phyloP scores from a whole-genome alignment of 2,329 filamentous ascomycete species.

The Calycina marina region DNA sequence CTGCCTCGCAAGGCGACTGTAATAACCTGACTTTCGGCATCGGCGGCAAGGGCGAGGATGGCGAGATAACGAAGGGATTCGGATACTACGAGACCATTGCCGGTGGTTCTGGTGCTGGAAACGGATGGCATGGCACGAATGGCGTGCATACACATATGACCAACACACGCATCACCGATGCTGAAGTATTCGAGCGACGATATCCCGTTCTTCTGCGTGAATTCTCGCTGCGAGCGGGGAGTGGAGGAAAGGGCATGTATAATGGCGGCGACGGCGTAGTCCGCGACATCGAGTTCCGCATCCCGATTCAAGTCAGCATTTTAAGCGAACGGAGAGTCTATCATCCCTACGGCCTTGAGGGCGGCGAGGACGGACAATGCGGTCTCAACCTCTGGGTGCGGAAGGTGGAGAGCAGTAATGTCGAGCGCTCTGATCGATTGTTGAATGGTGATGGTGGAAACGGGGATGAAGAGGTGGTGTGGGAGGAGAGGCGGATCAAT shows the following conservation, averaged over 20 bases:
- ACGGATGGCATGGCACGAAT: constrained; percentile 55
- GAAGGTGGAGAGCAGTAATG: constrained; percentile 44
- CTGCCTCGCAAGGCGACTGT: constrained; percentile 65
- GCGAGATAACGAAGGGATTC: constrained; percentile 56
- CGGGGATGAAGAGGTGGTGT: constrained; percentile 27
- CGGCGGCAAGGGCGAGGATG: constrained; percentile 46
- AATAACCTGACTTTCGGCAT: constrained; percentile 81
- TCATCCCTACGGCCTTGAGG: constrained; percentile 68
- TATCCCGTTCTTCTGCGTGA: constrained; percentile 60
- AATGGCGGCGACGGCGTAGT: constrained; percentile 60
- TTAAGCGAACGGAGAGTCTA: constrained; percentile 64
- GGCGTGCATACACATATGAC: constrained; percentile 76
- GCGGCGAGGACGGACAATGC: constrained; percentile 63
- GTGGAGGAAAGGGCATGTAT: constrained; percentile 49
- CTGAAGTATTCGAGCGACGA: constrained; percentile 61
- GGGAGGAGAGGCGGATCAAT: constrained; percentile 49
- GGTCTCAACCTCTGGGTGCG: constrained; percentile 83
- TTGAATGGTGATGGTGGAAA: constrained; percentile 18
- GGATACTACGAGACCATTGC: constrained; percentile 82
- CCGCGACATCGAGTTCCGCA: constrained; percentile 67
- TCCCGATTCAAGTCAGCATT: constrained; percentile 65
- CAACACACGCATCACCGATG: constrained; percentile 69
- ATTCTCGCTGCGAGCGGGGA: constrained; percentile 48
- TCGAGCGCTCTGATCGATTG: constrained; percentile 30
- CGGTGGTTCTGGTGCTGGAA: constrained; percentile 60